phyloP scores from a whole-genome alignment of 2,329 filamentous ascomycete species.

The Alternaria sp. region DNA sequence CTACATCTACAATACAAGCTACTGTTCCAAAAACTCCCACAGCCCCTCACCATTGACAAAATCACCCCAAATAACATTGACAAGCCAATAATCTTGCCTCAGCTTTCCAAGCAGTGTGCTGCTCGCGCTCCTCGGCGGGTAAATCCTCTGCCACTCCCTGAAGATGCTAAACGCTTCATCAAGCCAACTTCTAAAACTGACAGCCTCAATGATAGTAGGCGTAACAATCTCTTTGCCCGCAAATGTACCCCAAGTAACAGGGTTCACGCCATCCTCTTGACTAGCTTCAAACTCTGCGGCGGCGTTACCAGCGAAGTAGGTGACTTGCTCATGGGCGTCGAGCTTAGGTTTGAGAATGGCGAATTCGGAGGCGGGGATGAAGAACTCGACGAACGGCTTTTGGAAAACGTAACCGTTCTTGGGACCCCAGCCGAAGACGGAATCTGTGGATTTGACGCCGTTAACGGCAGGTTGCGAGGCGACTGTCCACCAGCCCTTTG shows the following conservation, averaged over 20 bases:
- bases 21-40: constrained; percentile 67
- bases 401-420: constrained; percentile 94
- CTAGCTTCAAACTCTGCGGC: constrained; percentile 78
- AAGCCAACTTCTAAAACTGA: constrained; percentile 90
- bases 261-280: constrained; percentile 75
- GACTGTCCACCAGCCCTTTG: constrained; percentile 91
- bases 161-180: constrained; percentile 97
- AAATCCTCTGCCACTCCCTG: constrained; percentile 90
- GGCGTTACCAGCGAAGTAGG: constrained; percentile 86
- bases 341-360: constrained; percentile 69
- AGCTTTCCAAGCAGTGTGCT: constrained; percentile 73
- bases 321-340: constrained; percentile 70
- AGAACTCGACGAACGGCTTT: constrained; percentile 97
- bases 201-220: constrained; percentile 94
- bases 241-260: constrained; percentile 97
- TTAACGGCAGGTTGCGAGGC: constrained; percentile 95
- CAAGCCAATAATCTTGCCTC: constrained; percentile 79
- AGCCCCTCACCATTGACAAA: constrained; percentile 74
- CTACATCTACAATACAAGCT: background rate
- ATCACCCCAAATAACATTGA: constrained; percentile 87
- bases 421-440: constrained; percentile 92
- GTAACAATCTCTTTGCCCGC: constrained; percentile 95
- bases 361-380: constrained; percentile 80
- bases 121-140: constrained; percentile 74
- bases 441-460: constrained; percentile 76